Conservation (phyloP, 2,329 filamentous ascomycete species). For the Aspergillus cejpii region DNA sequence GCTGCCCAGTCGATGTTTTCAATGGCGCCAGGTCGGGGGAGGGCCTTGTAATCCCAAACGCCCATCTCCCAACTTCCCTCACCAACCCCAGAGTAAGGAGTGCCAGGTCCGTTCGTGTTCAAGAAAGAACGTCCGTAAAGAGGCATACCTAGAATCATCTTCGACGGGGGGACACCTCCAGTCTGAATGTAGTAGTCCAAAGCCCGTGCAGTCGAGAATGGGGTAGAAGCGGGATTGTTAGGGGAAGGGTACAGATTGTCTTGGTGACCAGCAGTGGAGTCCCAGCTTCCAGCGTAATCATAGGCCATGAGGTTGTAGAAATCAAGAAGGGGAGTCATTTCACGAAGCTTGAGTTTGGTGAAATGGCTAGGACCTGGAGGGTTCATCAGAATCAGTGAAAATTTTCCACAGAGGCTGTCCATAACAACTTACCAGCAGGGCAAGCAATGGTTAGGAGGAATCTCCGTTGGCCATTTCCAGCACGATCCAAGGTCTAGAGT, state of each 20-base stretch:
- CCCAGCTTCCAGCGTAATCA: slow-evolving; percentile 81
- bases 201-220: slow-evolving; percentile 67
- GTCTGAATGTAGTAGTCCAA: slow-evolving; percentile 61
- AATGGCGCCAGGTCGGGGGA: slow-evolving; percentile 62
- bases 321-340: slow-evolving; percentile 45
- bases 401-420: background rate
- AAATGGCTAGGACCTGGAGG: slow-evolving; percentile 37
- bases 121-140: slow-evolving; percentile 87
- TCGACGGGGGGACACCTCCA: slow-evolving; percentile 55
- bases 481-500: slow-evolving; percentile 30
- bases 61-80: slow-evolving; percentile 72
- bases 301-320: slow-evolving; percentile 68
- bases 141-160: slow-evolving; percentile 89
- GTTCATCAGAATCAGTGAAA: background rate
- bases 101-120: slow-evolving; percentile 68
- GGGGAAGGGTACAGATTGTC: slow-evolving; percentile 64
- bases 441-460: slow-evolving; percentile 47
- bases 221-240: slow-evolving; percentile 59
- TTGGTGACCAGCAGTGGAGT: slow-evolving; percentile 65
- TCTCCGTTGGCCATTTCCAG: slow-evolving; percentile 38
- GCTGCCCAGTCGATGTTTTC: slow-evolving; percentile 59
- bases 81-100: slow-evolving; percentile 65
- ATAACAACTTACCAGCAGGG: slow-evolving; percentile 36
- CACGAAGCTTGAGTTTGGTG: slow-evolving; percentile 37
- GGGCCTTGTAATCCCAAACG: slow-evolving; percentile 79